Conservation (phyloP, 139 green algal species). For the Nannochloris sp. region DNA sequence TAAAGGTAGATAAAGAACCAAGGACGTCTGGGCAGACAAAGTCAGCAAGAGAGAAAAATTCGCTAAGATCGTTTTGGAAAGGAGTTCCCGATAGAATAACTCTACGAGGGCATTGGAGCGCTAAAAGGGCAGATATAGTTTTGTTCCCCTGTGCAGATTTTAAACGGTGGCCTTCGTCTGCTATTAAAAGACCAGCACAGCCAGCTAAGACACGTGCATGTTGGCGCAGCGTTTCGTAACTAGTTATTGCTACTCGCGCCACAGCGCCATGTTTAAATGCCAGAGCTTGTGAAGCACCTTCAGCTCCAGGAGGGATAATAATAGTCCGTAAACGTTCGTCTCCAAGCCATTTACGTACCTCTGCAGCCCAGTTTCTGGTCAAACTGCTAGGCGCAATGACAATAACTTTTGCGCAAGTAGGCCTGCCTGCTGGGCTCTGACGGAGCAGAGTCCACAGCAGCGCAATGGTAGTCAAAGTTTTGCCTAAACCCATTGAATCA, state of each 20-base stretch:
- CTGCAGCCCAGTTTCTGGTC: slow-evolving; percentile 66
- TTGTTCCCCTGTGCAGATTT: slow-evolving; percentile 73
- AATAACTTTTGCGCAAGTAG: slow-evolving; percentile 38
- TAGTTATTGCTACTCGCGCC: slow-evolving; percentile 22
- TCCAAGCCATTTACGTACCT: slow-evolving; percentile 82
- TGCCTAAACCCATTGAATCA: slow-evolving; percentile 64
- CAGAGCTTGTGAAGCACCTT: slow-evolving; percentile 2
- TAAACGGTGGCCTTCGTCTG: slow-evolving; percentile 80
- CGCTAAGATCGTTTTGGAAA: slow-evolving; percentile 78
- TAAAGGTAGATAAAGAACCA: slow-evolving; percentile 53
- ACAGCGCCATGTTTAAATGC: slow-evolving; percentile 33
- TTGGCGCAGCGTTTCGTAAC: slow-evolving; percentile 57
- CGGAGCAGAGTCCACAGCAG: slow-evolving; percentile 69
- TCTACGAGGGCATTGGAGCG: slow-evolving; percentile 38
- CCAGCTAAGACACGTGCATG: slow-evolving; percentile 36
- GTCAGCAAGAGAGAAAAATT: slow-evolving; percentile 48
- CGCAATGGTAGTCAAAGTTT: slow-evolving; percentile 34
- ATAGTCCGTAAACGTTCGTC: slow-evolving; percentile 48
- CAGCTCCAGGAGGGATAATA: slow-evolving; percentile 30
- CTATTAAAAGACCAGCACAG: slow-evolving; percentile 62
- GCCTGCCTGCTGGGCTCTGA: slow-evolving; percentile 6
- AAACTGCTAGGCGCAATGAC: slow-evolving; percentile 69
- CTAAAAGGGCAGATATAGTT: slow-evolving; percentile 49
- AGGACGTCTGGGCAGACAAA: slow-evolving; percentile 67
- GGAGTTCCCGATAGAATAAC: slow-evolving; percentile 75